Evolutionary conservation across 2,329 filamentous ascomycete species (phyloP), one percentile per base, ranked within the genome.

Genomic region (Hypomyces perniciosus): DNA sequence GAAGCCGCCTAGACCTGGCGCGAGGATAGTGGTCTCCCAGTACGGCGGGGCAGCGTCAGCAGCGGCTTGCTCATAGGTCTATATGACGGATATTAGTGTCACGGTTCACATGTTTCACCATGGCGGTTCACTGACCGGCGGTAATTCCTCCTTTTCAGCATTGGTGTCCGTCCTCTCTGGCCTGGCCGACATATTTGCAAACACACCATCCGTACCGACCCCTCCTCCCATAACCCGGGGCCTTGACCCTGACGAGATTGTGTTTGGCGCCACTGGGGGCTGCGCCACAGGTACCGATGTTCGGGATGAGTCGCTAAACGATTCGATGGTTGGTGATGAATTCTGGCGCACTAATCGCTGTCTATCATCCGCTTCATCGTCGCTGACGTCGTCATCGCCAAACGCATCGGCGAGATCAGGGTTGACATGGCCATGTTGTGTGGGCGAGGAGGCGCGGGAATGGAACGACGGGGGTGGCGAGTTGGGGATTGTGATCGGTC

Each of bases 11-110:
- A 93, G 83, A 50, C 92, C 93, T 1, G 93, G 93, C 0, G 91
- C 92, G 46, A 99, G 80, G 57, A 99, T 96, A 0, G 93, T 97
- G 5, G 93, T 99, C 74, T 99, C 93, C 93, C 93, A 99, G 71
- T 99, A 99, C 0, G 93, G 93, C 1, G 93, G 93, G 44, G 93
- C 93, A 27, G 90, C 87, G 68, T 99, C 93, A 39, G 92, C 92
- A 3, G 93, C 93, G 12, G 93, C 93, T 81, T 97, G 92, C 77
- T 99, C 93, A 68, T 99, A 99, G 34, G 92, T 91, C 89, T 96
- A 46, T 10, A 61, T 54, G 33, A 37, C 44, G 54, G 39, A 37
- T 43, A 66, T 76, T 64, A 75, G 71, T 59, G 60, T 59, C 6
- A n/a, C 5, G 4, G 35, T 35, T 12, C 8, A 38, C 27, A 29